These are phyloP conservation scores for Ophiobolus disseminans DNA, from an alignment of 2,329 filamentous ascomycete genomes.

Conservation along the genomic window DNA sequence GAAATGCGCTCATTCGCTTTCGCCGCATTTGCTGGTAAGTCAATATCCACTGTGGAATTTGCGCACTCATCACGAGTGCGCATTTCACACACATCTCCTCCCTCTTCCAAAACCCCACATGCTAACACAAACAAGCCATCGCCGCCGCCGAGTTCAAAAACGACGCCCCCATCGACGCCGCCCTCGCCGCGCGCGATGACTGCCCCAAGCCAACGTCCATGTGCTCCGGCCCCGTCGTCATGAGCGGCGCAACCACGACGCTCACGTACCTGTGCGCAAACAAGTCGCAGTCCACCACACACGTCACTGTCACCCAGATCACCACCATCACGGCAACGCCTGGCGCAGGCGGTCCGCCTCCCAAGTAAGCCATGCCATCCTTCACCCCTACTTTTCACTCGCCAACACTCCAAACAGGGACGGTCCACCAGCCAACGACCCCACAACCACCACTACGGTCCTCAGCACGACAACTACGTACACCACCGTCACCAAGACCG, in stretches of 20 bases:
- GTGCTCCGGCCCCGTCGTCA: conserved; percentile 27
- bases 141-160: conserved; percentile 16
- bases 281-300: conserved; percentile 13
- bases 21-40: no score
- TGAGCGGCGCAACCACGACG: conserved; percentile 23
- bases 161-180: conserved; percentile 7
- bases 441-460: conserved; percentile 23
- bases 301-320: conserved; percentile 28
- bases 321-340: conserved; percentile 17
- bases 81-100: conserved; percentile 7
- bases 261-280: conserved; percentile 33
- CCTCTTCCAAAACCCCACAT: neutral
- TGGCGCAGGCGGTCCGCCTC: neutral
- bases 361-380: neutral
- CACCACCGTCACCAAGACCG: conserved; percentile 15
- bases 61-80: conserved; percentile 13
- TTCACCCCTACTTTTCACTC: neutral
- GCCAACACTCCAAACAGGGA: neutral
- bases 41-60: no score
- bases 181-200: conserved; percentile 7
- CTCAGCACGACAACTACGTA: conserved; percentile 19
- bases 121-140: conserved; percentile 14
- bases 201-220: conserved; percentile 26
- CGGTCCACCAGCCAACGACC: conserved; percentile 6
- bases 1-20: no score